Base-by-base conservation (phyloP, 73 alveolate genomes). In the Urostyla sp. region DNA sequence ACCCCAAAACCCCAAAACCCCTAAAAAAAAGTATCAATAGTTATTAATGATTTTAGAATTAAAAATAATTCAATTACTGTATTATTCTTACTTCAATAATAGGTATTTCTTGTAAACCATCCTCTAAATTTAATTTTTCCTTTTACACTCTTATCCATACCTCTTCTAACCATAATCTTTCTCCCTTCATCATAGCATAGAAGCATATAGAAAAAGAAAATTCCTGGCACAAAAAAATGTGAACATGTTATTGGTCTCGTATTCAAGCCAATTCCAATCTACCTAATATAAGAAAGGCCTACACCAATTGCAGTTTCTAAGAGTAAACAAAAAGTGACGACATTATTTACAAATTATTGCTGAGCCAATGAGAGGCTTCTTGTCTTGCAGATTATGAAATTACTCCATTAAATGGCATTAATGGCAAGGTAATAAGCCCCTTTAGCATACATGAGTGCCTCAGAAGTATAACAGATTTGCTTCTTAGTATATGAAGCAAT, bases 391-490 rank as follows among this genome's bases (percentile, higher is more conserved):
- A 91, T 92, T 54, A 92, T 79, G 13, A 94, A 81, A 76, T 94
- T 95, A 11, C 96, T 90, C 88, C 92, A 83, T 83, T 96, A 94
- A 60, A 89, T 90, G 75, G 85, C 52, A 13, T 94, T 95, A 57
- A 90, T 91, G 26, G 98, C 88, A 34, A 92, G 87, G 35, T 93
- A 85, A 72, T 76, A 96, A n/a, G 98, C 97, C 11, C 97, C 87
- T 55, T 96, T 90, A 45, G 97, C 98, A 83, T 94, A 94, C 67
- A 90, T 94, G 45, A 91, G 58, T 16, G 98, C 99, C 30, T 96
- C 99, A 63, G 96, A 83, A 30, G 97, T 79, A 80, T 96, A 96
- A 73, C 99, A 96, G 26, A 90, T 88, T 5, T 67, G 52, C 20
- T 55, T 32, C 0, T 67, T 57, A 3, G 87, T 49, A 3, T 75